Conservation (phyloP, 441 rosid genomes). For the Rhodomyrtus psidioides region DNA sequence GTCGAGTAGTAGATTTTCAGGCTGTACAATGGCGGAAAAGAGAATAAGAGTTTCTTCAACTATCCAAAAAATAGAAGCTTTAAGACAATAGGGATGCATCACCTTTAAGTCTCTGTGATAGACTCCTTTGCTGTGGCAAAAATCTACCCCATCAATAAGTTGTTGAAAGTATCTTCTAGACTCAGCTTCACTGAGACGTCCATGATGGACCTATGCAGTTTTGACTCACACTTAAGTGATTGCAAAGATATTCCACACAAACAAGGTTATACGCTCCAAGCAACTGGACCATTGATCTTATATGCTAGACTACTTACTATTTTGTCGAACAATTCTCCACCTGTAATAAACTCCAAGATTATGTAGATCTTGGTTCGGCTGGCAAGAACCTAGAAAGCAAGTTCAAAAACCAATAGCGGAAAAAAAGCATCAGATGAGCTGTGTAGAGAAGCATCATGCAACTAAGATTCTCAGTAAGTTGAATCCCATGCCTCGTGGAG, state of each 20-base stretch:
- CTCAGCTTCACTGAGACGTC: conserved; percentile 88
- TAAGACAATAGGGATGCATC: not conserved
- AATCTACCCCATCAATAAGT: conserved; percentile 96
- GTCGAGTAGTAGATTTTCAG: conserved; percentile 91
- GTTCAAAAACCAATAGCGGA: not conserved
- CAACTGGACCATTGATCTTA: not conserved
- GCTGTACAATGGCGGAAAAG: conserved; percentile 36
- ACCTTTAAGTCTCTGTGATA: conserved; percentile 97
- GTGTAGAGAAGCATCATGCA: not conserved
- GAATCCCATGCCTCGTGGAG: conserved; percentile 61
- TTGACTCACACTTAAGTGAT: not conserved
- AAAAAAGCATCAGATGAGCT: not conserved
- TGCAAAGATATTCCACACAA: not conserved
- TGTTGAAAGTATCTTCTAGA: conserved; percentile 85
- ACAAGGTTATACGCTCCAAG: not conserved
- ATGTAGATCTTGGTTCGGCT: conserved; percentile 90
- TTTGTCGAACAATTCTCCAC: conserved; percentile 96
- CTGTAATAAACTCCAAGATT: conserved; percentile 90
- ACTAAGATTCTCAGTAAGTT: not conserved
- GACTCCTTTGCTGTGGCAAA: conserved; percentile 83
- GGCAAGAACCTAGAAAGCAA: conserved; percentile 57
- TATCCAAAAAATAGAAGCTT: not conserved
- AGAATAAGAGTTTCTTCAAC: conserved; percentile 5
- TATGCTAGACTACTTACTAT: conserved; percentile 53
- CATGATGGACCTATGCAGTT: conserved; percentile 59